Conservation (phyloP, 176 grass and related monocot genomes). For the Carex myosuroides region DNA sequence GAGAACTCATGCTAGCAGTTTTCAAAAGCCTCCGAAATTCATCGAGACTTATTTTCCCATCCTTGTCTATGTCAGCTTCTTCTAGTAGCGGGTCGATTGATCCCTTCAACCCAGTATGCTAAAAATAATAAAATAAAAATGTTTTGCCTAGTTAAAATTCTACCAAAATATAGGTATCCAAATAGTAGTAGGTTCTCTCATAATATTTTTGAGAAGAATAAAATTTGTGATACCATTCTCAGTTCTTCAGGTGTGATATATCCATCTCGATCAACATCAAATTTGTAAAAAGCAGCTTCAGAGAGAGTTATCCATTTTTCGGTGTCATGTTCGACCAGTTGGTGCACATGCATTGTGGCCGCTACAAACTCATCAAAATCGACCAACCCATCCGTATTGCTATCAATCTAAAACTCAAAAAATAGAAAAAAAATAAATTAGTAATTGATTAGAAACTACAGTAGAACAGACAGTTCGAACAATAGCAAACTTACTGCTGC, state of each 20-base stretch:
- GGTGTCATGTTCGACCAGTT: slow-evolving; percentile 72
- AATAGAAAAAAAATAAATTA: not conserved
- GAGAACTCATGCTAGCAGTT: slow-evolving; percentile 80
- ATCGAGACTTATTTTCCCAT: slow-evolving; percentile 89
- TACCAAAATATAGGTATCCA: not conserved
- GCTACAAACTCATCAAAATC: slow-evolving; percentile 95
- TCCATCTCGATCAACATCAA: slow-evolving; percentile 81
- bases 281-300: slow-evolving; percentile 81
- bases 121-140: not conserved
- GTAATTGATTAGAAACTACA: slow-evolving; percentile 8
- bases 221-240: slow-evolving; percentile 47
- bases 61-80: slow-evolving; percentile 90
- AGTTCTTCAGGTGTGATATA: slow-evolving; percentile 94
- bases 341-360: slow-evolving; percentile 84
- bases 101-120: slow-evolving; percentile 83
- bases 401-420: slow-evolving; percentile 61
- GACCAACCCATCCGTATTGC: slow-evolving; percentile 89
- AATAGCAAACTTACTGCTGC: slow-evolving; percentile 55
- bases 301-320: slow-evolving; percentile 78
- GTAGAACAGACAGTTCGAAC: not conserved
- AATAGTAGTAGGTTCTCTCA: not conserved
- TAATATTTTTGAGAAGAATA: not conserved
- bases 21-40: slow-evolving; percentile 89
- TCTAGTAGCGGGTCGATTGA: slow-evolving; percentile 77
- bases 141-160: not conserved